Percentiles rank a stretch among this genome's conserved stretches.
Evolutionary conservation across 2,329 filamentous ascomycete species (phyloP).

Genomic region (Tolypocladium amazonense): DNA sequence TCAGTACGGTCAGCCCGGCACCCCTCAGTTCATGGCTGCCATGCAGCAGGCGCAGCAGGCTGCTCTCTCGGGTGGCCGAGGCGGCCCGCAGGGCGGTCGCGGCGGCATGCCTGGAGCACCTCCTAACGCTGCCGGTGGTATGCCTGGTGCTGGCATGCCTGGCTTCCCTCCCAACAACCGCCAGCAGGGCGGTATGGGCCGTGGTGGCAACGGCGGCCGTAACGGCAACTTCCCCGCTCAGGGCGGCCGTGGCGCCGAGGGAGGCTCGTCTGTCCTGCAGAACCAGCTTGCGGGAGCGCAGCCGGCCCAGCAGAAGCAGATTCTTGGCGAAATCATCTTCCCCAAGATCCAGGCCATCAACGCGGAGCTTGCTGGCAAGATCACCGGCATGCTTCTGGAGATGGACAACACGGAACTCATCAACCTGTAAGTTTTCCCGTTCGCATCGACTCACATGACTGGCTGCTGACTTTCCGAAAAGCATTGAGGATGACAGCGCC

Average conservation of each 20-base stretch:
- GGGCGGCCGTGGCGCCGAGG: slow-evolving; percentile 33
- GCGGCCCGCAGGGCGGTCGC: slow-evolving; percentile 56
- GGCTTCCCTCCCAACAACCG: slow-evolving; percentile 48
- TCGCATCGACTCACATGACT: slow-evolving; percentile 8
- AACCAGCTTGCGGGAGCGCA: slow-evolving; percentile 44
- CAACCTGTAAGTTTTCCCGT: slow-evolving; percentile 66
- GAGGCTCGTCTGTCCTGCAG: slow-evolving; percentile 35
- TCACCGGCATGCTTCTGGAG: slow-evolving; percentile 98
- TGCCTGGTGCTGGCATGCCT: slow-evolving; percentile 40
- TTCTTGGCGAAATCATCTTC: slow-evolving; percentile 94
- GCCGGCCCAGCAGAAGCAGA: slow-evolving; percentile 89
- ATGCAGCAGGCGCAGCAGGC: slow-evolving; percentile 68
- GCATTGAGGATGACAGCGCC: slow-evolving; percentile 79
- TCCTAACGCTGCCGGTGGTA: slow-evolving; percentile 42
- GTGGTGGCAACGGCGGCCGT: slow-evolving; percentile 30
- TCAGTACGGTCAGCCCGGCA: slow-evolving; percentile 69
- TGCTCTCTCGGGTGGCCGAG: slow-evolving; percentile 49
- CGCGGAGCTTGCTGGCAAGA: slow-evolving; percentile 94
- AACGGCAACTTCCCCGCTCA: slow-evolving; percentile 35
- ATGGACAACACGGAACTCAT: slow-evolving; percentile 96
- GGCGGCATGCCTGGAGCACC: slow-evolving; percentile 68
- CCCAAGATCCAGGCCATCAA: slow-evolving; percentile 96
- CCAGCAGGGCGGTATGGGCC: slow-evolving; percentile 39
- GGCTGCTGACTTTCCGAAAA: slow-evolving; percentile 24
- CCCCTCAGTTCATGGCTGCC: slow-evolving; percentile 70